Conservation (phyloP, 23 red algal species). For the Gracilaria caudata region DNA sequence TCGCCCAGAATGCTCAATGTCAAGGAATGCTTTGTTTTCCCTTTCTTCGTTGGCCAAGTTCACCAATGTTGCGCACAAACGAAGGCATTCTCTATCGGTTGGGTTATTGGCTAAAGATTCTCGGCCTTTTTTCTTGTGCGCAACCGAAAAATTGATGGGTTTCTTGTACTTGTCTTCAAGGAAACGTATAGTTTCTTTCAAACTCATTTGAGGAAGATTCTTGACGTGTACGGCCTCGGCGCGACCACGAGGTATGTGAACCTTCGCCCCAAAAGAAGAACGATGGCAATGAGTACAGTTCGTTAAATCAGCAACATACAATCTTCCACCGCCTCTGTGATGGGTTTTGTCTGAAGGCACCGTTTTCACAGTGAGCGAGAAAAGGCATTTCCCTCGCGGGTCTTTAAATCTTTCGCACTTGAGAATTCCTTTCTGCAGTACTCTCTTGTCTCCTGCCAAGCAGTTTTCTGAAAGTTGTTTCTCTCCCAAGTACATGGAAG, state of each 20-base stretch:
- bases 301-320: slow-evolving; percentile 12
- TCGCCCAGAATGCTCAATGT: neutral
- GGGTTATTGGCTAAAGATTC: neutral
- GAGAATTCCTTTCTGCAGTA: slow-evolving; percentile 1
- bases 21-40: neutral
- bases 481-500: neutral
- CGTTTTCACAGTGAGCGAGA: neutral
- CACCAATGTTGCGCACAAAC: neutral
- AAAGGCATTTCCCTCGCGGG: neutral
- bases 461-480: neutral
- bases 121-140: neutral
- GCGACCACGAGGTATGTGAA: neutral
- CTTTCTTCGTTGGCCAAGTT: neutral
- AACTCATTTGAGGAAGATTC: slow-evolving; percentile 3
- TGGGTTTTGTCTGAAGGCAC: neutral
- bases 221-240: neutral
- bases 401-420: slow-evolving; percentile 2
- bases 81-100: slow-evolving; percentile 27
- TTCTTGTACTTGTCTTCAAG: slow-evolving; percentile 39
- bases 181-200: slow-evolving; percentile 28
- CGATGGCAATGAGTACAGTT: neutral
- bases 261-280: neutral
- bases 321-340: neutral
- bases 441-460: slow-evolving; percentile 2
- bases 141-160: neutral